Percentiles rank a stretch among this genome's conserved stretches.
Conservation (phyloP, 169 alveolate genomes). For the Plasmodium vivax region DNA sequence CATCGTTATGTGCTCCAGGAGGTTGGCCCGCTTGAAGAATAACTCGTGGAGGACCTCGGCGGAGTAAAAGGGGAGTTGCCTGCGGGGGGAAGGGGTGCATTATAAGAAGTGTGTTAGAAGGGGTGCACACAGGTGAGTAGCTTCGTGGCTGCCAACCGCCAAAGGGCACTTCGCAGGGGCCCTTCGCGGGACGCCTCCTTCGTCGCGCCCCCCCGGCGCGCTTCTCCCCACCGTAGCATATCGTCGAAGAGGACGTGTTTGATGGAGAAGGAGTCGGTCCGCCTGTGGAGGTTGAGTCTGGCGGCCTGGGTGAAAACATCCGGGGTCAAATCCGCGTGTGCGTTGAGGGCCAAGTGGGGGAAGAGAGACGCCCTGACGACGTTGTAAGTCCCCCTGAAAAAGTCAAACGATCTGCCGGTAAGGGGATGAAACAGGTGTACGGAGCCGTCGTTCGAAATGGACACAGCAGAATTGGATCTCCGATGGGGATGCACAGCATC, state of each 20-base stretch:
- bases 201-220: no score
- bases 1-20: slow-evolving; percentile 40
- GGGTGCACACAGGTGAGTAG: background rate
- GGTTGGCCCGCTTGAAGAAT: slow-evolving; percentile 15
- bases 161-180: background rate
- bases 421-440: slow-evolving; percentile 26
- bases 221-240: slow-evolving; percentile 2
- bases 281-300: slow-evolving; percentile 19
- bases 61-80: slow-evolving; percentile 68
- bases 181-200: background rate
- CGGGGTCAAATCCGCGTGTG: slow-evolving; percentile 19
- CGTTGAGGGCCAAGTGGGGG: slow-evolving; percentile 39
- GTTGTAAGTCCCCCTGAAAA: slow-evolving; percentile 18
- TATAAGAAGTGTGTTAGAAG: background rate
- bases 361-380: slow-evolving; percentile 19
- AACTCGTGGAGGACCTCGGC: slow-evolving; percentile 41
- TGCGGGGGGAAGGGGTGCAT: background rate
- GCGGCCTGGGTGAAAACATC: slow-evolving; percentile 39
- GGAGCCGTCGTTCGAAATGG: slow-evolving; percentile 59
- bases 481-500: slow-evolving; percentile 18
- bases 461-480: slow-evolving; percentile 23
- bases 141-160: background rate
- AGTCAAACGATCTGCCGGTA: background rate
- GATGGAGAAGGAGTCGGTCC: background rate
- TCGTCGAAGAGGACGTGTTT: slow-evolving; percentile 26